Evolutionary conservation across 2,329 filamentous ascomycete genomes (phyloP).

Genomic region (Nothophaeocryptopus gaeumannii): DNA sequence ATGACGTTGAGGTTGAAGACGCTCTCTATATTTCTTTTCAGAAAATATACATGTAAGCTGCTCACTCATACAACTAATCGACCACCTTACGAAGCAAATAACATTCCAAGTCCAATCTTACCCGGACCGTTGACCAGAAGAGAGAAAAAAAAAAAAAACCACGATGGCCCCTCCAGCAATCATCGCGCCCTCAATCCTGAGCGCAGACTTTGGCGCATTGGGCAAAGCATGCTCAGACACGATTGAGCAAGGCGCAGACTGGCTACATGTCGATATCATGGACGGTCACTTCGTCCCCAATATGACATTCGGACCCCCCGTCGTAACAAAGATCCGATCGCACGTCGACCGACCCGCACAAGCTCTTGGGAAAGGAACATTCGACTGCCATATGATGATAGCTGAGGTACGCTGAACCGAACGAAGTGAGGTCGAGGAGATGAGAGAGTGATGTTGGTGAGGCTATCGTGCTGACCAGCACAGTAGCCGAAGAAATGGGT

Average conservation of each 20-base stretch:
- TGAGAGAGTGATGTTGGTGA: neutral
- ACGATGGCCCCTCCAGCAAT: conserved; percentile 86
- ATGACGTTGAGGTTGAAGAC: neutral
- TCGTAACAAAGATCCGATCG: conserved; percentile 87
- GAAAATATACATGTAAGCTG: neutral
- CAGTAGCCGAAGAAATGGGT: conserved; percentile 94
- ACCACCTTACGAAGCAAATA: neutral
- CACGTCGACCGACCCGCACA: conserved; percentile 74
- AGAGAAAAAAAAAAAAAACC: neutral
- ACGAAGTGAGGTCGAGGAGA: neutral
- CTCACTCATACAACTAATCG: no score
- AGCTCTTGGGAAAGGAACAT: conserved; percentile 77
- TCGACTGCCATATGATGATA: conserved; percentile 99
- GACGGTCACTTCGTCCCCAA: conserved; percentile 99
- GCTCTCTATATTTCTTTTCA: neutral
- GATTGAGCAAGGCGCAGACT: conserved; percentile 83
- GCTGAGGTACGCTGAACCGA: conserved; percentile 65
- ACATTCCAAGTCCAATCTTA: neutral
- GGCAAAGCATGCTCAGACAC: conserved; percentile 83
- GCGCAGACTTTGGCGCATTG: conserved; percentile 88
- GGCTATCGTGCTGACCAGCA: conserved; percentile 24
- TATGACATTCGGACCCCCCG: conserved; percentile 92
- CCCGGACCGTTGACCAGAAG: neutral
- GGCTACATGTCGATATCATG: conserved; percentile 96
- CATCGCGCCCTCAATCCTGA: conserved; percentile 96